Evolutionary conservation across 257 asterid genomes (phyloP), one percentile per base, ranked within the genome.

Genomic region (Handroanthus guayacan): DNA sequence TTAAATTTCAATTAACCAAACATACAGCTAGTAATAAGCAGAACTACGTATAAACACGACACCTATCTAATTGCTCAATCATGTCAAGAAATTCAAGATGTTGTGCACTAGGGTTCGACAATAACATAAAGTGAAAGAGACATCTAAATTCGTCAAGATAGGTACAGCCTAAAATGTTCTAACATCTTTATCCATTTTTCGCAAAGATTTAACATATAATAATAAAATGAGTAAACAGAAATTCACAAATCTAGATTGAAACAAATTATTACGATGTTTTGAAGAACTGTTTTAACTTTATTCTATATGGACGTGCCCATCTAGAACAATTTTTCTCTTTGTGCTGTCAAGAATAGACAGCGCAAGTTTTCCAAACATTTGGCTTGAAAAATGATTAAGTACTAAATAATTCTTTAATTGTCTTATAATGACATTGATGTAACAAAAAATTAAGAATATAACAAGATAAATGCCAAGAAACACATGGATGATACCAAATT

Each of bases 11-110:
- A 0, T 25, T 25, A 25, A 25, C 31, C 31, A 25, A 25, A 0
- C 31, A 25, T 0, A 25, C n/a, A 51, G 13, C 57, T 51, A 51
- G 2, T 43, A 14, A 2, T 81, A 81, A 73, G 84, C 75, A 56
- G 74, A 68, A 10, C 68, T 67, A 44, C 81, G 16, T 82, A 75
- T 80, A 76, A 63, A 60, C 31, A 54, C 50, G 67, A 69, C 6
- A 70, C 58, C 57, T 61, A 54, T 34, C 61, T 9, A 9, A 9
- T n/a, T 8, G 17, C 6, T 54, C 17, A n/a, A n/a, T 43, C 9
- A 47, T 0, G 17, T 4, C 31, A 54, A 54, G 56, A 68, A 6
- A 48, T 47, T 18, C 8, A 31, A 69, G 47, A 69, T 69, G n/a
- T n/a, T n/a, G n/a, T n/a, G n/a, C n/a, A n/a, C n/a, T n/a, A n/a